phyloP scores from a whole-genome alignment of 352 stramenopile species.

The Globisporangium lucens region DNA sequence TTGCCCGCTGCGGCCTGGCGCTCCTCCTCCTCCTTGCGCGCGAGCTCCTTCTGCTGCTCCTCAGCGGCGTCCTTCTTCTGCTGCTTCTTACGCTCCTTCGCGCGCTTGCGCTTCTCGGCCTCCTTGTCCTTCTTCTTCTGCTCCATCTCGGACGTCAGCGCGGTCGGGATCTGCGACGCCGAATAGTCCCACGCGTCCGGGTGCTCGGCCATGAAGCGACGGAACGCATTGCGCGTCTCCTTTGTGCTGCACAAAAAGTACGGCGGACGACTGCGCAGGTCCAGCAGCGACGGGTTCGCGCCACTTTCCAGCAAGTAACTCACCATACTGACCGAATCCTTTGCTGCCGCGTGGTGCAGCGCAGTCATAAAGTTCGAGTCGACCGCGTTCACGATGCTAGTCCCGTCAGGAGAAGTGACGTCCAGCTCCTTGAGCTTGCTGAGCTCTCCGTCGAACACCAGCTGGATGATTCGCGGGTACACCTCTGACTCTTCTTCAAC shows the following conservation, averaged over 20 bases:
- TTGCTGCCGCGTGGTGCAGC: slow-evolving; percentile 64
- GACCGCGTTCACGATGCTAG: slow-evolving; percentile 39
- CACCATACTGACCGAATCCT: slow-evolving; percentile 41
- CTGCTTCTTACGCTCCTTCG: slow-evolving; percentile 91
- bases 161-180: slow-evolving; percentile 66
- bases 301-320: slow-evolving; percentile 76
- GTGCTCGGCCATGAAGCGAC: slow-evolving; percentile 78
- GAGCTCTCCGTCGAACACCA: slow-evolving; percentile 33
- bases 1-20: slow-evolving; percentile 73
- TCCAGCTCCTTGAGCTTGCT: slow-evolving; percentile 35
- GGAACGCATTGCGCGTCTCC: slow-evolving; percentile 90
- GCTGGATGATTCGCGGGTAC: slow-evolving; percentile 37
- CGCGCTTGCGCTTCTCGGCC: slow-evolving; percentile 85
- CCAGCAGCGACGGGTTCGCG: slow-evolving; percentile 83
- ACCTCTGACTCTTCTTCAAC: slow-evolving; percentile 18
- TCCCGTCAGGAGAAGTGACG: slow-evolving; percentile 18
- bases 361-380: slow-evolving; percentile 75
- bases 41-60: slow-evolving; percentile 66
- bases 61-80: slow-evolving; percentile 74
- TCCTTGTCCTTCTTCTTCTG: slow-evolving; percentile 85
- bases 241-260: slow-evolving; percentile 91
- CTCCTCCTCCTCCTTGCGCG: slow-evolving; percentile 52
- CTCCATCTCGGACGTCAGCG: slow-evolving; percentile 77
- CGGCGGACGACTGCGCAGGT: slow-evolving; percentile 73
- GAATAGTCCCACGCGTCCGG: slow-evolving; percentile 82